Conservation (phyloP, 371 early-diverging fungal species). For the Circinella umbellata region DNA sequence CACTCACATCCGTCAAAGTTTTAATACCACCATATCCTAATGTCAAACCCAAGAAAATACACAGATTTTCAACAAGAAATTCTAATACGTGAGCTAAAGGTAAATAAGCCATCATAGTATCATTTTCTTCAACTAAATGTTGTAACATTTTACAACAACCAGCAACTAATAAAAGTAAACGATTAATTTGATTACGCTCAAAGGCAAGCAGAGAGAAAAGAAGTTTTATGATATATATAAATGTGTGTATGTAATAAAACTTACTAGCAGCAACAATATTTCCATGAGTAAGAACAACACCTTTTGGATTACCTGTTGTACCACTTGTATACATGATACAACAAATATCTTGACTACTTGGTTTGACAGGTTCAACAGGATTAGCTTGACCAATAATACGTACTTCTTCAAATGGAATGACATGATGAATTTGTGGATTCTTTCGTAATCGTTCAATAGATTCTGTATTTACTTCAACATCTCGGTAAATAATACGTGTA, state of each 20-base stretch:
- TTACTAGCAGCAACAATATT: constrained; percentile 80
- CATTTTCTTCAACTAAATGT: constrained; percentile 45
- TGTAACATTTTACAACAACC: constrained; percentile 54
- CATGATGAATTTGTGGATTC: constrained; percentile 18
- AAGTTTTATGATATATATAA: no score
- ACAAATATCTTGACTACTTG: constrained; percentile 78
- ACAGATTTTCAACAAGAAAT: constrained; percentile 73
- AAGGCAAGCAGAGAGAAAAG: no score
- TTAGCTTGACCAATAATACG: constrained; percentile 66
- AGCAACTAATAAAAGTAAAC: constrained; percentile 40
- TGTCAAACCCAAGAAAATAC: constrained; percentile 66
- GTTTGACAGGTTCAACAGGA: constrained; percentile 64
- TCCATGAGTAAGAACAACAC: constrained; percentile 83
- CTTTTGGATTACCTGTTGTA: constrained; percentile 92
- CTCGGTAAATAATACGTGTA: constrained; percentile 77
- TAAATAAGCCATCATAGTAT: constrained; percentile 86
- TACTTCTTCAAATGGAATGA: constrained; percentile 58
- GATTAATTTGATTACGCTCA: no score
- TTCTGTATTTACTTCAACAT: constrained; percentile 56
- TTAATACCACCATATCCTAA: constrained; percentile 86
- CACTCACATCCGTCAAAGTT: constrained; percentile 84
- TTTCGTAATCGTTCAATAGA: constrained; percentile 48
- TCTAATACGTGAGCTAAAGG: constrained; percentile 93
- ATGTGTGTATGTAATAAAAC: constrained; percentile 4
- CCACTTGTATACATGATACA: constrained; percentile 98